Base-by-base conservation (phyloP, 1,139 yeast species). In the Suhomyces panamericanus region DNA sequence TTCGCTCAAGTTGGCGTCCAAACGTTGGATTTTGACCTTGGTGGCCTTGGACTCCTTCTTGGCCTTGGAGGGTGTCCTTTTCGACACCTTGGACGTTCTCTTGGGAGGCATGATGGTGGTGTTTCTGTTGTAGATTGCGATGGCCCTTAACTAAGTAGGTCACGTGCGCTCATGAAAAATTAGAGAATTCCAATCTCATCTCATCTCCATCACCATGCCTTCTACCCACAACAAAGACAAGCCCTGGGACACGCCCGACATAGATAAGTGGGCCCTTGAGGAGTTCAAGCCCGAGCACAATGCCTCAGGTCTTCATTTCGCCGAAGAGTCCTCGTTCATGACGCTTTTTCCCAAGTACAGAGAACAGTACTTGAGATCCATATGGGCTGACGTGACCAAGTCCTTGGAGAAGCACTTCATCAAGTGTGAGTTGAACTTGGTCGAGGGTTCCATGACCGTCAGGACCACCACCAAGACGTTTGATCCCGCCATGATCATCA, bases 381-480 rank as follows among this genome's bases (percentile, higher is more conserved):
- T 93, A 43, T 95, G 99, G 99, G 85, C 87, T 45, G 97, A 93
- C 54, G 95, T 93, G 9, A 89, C 97, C 2, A 81, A 79, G 54
- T 77, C 93, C 0, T 72, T 95, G 38, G 89, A 86, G 24, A 77
- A 78, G 44, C 83, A 83, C 57, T 84, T 87, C 49, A 76, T 93
- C 43, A 84, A 84, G 17, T 88, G 97, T 66, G 87, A 85, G 43
- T 73, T 93, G 53, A 90, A 93, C 67, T 72, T 93, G 55, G 96
- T 95, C 15, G 99, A 93, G 64, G 99, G 99, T 39, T 83, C 96
- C 9, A 93, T 93, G 98, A 85, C 96, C 0, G 99, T 93, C 17
- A 88, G 85, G 59, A 93, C 99, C 20, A 91, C 99, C 1, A 78
- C 96, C 64, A 93, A 93, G 66, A 91, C 99, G 0, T 93, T 68